Percentiles rank a stretch among this genome's conserved stretches.
Evolutionary conservation across 2,329 filamentous ascomycete species (phyloP).

Genomic region (Sporothrix variecibatus): DNA sequence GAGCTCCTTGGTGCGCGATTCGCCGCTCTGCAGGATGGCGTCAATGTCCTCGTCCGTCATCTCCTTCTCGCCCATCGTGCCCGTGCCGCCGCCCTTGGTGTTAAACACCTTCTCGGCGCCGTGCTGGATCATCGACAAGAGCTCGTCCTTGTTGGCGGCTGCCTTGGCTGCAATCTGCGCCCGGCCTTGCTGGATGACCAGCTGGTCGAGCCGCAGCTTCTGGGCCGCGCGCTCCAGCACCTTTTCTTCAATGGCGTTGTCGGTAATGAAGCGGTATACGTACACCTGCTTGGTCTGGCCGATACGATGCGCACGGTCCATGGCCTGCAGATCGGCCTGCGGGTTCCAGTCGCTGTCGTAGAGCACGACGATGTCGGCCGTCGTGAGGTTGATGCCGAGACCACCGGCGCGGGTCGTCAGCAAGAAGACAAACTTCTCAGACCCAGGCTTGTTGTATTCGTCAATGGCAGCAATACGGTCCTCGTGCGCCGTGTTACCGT

Average conservation of each 20-base stretch:
- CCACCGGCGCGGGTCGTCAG: slow-evolving; percentile 94
- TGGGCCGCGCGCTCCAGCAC: slow-evolving; percentile 95
- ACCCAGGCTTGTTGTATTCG: slow-evolving; percentile 94
- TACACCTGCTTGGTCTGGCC: slow-evolving; percentile 97
- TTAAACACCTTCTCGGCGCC: slow-evolving; percentile 94
- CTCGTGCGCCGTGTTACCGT: slow-evolving; percentile 94
- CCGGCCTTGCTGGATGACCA: slow-evolving; percentile 97
- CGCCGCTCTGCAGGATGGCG: slow-evolving; percentile 79
- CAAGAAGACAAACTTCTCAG: slow-evolving; percentile 95
- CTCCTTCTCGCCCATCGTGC: slow-evolving; percentile 61
- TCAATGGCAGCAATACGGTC: slow-evolving; percentile 97
- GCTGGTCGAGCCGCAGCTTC: slow-evolving; percentile 91
- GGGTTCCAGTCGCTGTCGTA: slow-evolving; percentile 99
- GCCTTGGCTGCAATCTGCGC: slow-evolving; percentile 88
- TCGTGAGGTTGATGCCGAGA: slow-evolving; percentile 93
- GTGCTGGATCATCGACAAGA: slow-evolving; percentile 97
- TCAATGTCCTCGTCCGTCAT: slow-evolving; percentile 91
- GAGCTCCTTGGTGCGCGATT: slow-evolving; percentile 83
- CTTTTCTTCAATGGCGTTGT: slow-evolving; percentile 98
- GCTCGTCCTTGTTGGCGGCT: slow-evolving; percentile 91
- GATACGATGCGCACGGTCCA: slow-evolving; percentile 98
- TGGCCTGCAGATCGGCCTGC: slow-evolving; percentile 95
- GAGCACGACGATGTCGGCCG: slow-evolving; percentile 90
- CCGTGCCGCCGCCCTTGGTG: slow-evolving; percentile 65
- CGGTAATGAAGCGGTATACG: slow-evolving; percentile 95